Base-by-base conservation (phyloP, 2,329 filamentous ascomycete genomes). In the Apiospora marii region DNA sequence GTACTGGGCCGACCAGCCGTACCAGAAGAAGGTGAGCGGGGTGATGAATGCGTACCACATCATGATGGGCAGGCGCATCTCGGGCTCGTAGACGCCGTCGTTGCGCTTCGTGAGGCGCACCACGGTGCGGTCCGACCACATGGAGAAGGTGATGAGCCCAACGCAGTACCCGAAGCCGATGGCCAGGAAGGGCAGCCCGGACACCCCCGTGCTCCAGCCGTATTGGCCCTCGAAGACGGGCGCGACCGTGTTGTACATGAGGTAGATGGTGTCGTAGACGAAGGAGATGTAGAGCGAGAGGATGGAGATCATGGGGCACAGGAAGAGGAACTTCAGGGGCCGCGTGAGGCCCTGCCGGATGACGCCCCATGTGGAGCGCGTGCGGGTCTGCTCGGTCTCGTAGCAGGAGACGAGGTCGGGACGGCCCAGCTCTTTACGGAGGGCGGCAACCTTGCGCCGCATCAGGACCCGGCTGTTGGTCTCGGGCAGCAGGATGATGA, bases 241-340 rank as follows among this genome's bases (percentile, higher is more conserved):
- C n/a, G 87, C 84, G 74, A 89, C 85, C 24, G 86, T 87, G 74
- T 86, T 88, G 80, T 88, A 88, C 76, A 89, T 84, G 13, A 89
- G 82, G 77, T 89, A 89, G 27, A 88, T 82, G 67, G 85, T 84
- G 67, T 87, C 87, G 75, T 88, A 88, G 30, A 83, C 82, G 75
- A 88, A 87, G 61, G 87, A 85, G 58, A 86, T 83, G 80, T 88
- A 88, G 5, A 87, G 73, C 0, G 85, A 85, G 24, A 87, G 79
- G 46, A 83, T 78, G 48, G 86, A 80, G 64, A 89, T 80, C 74
- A 88, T 83, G 24, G 85, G 85, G 4, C 86, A 87, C 27, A 84
- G 78, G 73, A 87, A 81, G 46, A 89, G 83, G 81, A 89, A 84
- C 76, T 87, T 87, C 53, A 87, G 73, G 0, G 88, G 88, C 1